Evolutionary conservation across 2,329 filamentous ascomycete genomes (phyloP).

Genomic region (Seiridium cupressi): DNA sequence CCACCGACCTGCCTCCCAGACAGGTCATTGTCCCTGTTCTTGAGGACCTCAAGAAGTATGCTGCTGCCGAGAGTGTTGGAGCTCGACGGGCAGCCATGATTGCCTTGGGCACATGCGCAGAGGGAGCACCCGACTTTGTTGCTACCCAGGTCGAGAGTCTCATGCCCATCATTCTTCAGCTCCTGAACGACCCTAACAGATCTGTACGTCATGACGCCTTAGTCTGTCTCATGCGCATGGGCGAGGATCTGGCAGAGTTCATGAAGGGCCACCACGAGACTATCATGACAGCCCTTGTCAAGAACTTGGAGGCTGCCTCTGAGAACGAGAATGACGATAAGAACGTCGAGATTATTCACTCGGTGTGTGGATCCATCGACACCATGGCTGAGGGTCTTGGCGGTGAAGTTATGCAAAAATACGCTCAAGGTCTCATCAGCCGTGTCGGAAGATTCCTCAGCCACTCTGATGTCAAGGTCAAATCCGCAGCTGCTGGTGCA

Average conservation of each 20-base stretch:
- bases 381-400: conserved; percentile 86
- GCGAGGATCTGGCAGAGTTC: conserved; percentile 90
- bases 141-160: conserved; percentile 86
- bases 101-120: conserved; percentile 88
- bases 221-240: conserved; percentile 83
- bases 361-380: conserved; percentile 86
- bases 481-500: conserved; percentile 84
- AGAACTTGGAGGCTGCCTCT: conserved; percentile 83
- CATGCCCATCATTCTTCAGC: conserved; percentile 77
- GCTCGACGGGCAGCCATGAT: conserved; percentile 89
- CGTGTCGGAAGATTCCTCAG: conserved; percentile 81
- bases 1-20: conserved; percentile 83
- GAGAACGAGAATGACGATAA: conserved; percentile 68
- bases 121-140: conserved; percentile 96
- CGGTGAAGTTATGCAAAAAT: conserved; percentile 74
- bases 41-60: conserved; percentile 80
- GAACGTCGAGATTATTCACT: conserved; percentile 82
- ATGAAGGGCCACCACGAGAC: conserved; percentile 81
- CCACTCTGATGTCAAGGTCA: conserved; percentile 85
- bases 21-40: conserved; percentile 93
- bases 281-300: conserved; percentile 79
- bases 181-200: conserved; percentile 81
- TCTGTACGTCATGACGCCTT: conserved; percentile 85
- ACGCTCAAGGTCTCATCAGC: conserved; percentile 79
- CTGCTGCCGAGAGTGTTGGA: conserved; percentile 69